These are phyloP conservation scores for Penicillium pulvis DNA, from an alignment of 495 filamentous ascomycete species.

Conservation along the genomic window DNA sequence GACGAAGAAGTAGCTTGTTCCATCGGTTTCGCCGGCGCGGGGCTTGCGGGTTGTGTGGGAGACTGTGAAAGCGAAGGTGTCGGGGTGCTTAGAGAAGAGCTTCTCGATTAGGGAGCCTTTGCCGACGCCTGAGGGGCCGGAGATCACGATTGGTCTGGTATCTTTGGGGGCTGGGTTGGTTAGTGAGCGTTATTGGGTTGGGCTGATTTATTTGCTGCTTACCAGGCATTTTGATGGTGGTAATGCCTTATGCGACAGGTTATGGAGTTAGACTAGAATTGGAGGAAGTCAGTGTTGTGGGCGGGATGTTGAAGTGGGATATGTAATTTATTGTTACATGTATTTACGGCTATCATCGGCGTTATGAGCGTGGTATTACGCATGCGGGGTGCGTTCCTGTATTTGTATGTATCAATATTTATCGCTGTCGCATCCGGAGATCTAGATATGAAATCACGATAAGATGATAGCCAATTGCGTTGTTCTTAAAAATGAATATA, in stretches of 20 bases:
- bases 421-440: background rate
- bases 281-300: background rate
- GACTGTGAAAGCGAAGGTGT: slow-evolving; percentile 74
- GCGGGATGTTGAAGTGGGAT: slow-evolving; percentile 1
- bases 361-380: background rate
- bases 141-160: slow-evolving; percentile 72
- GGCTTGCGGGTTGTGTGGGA: slow-evolving; percentile 69
- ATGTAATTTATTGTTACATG: background rate
- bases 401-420: background rate
- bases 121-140: slow-evolving; percentile 77
- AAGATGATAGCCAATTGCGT: no score
- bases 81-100: slow-evolving; percentile 63
- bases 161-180: slow-evolving; percentile 9
- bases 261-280: background rate
- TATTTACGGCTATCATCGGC: background rate
- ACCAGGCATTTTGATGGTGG: background rate
- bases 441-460: no score
- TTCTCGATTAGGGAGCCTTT: slow-evolving; percentile 80
- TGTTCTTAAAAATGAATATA: no score
- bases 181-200: background rate
- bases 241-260: background rate
- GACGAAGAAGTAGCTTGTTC: slow-evolving; percentile 76
- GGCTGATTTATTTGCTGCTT: background rate
- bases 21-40: slow-evolving; percentile 68
- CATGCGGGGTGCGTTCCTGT: background rate